These are phyloP conservation scores for Pluteus cervinus DNA, from an alignment of 768 basidiomycete species.

Conservation along the genomic window DNA sequence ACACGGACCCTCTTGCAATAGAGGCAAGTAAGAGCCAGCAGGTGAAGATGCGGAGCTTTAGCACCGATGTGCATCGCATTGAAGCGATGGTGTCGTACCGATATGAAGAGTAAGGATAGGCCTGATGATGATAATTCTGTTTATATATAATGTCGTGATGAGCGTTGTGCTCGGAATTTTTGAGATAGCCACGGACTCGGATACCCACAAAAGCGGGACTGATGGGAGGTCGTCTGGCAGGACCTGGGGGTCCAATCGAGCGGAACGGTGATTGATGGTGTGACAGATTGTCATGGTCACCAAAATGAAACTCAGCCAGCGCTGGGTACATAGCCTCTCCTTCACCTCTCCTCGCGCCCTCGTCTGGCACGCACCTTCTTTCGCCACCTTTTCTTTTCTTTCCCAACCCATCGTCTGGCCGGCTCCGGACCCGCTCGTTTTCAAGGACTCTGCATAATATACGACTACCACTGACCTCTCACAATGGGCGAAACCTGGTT, in stretches of 20 bases:
- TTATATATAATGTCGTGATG: slow-evolving; percentile 11
- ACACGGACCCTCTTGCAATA: slow-evolving; percentile 88
- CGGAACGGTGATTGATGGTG: no score
- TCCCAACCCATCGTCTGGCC: slow-evolving; percentile 35
- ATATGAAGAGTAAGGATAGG: slow-evolving; percentile 61
- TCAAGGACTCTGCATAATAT: slow-evolving; percentile 12
- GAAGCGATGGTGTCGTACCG: slow-evolving; percentile 98
- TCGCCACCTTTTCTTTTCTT: slow-evolving; percentile 12
- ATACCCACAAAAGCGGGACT: no score
- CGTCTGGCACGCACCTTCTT: slow-evolving; percentile 14
- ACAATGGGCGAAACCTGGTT: slow-evolving; percentile 70
- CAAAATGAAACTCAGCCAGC: slow-evolving; percentile 11
- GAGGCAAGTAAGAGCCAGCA: slow-evolving; percentile 91
- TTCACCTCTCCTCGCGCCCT: slow-evolving; percentile 17
- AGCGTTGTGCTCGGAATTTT: no score
- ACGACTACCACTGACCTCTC: slow-evolving; percentile 14
- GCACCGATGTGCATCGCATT: slow-evolving; percentile 96
- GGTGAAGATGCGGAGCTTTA: slow-evolving; percentile 93
- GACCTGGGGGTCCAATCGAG: no score
- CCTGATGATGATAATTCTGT: slow-evolving; percentile 6
- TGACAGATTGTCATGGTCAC: slow-evolving; percentile 30
- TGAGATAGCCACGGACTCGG: no score
- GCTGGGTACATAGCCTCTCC: slow-evolving; percentile 11
- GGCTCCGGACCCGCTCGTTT: slow-evolving; percentile 41
- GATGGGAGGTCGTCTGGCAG: no score